Evolutionary conservation across 129 eudicot species (phyloP).

Genomic region (Heracleum sosnowskyi): DNA sequence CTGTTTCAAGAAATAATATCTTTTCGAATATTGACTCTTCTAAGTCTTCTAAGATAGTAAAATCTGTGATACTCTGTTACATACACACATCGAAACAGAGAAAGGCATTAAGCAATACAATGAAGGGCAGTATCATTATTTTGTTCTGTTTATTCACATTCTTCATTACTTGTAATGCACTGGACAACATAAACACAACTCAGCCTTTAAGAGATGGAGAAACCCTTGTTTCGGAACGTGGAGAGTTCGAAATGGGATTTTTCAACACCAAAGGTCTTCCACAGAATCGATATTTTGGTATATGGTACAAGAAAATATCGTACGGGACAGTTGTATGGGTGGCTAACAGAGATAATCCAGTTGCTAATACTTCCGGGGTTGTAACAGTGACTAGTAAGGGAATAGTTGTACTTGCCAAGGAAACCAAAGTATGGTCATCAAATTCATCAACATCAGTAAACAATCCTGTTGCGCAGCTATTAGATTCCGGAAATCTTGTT

Average conservation of each 20-base stretch:
- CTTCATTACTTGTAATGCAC: neutral
- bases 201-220: neutral
- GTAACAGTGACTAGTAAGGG: neutral
- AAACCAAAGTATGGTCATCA: neutral
- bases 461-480: slow-evolving; percentile 17
- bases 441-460: neutral
- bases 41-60: too few relatives aligned
- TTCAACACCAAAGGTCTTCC: neutral
- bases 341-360: neutral
- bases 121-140: too few relatives aligned
- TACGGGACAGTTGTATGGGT: neutral
- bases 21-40: too few relatives aligned
- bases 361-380: neutral
- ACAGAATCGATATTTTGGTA: neutral
- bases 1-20: too few relatives aligned
- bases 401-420: neutral
- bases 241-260: slow-evolving; percentile 3
- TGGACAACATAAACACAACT: neutral
- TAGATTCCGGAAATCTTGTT: slow-evolving; percentile 37
- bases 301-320: slow-evolving; percentile 1
- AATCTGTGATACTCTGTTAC: too few relatives aligned
- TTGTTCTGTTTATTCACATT: neutral
- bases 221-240: neutral
- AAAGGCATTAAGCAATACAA: too few relatives aligned
- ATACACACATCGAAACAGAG: too few relatives aligned